These are phyloP conservation scores for Russula griseocarnosa DNA, from an alignment of 768 basidiomycete species.

Conservation along the genomic window DNA sequence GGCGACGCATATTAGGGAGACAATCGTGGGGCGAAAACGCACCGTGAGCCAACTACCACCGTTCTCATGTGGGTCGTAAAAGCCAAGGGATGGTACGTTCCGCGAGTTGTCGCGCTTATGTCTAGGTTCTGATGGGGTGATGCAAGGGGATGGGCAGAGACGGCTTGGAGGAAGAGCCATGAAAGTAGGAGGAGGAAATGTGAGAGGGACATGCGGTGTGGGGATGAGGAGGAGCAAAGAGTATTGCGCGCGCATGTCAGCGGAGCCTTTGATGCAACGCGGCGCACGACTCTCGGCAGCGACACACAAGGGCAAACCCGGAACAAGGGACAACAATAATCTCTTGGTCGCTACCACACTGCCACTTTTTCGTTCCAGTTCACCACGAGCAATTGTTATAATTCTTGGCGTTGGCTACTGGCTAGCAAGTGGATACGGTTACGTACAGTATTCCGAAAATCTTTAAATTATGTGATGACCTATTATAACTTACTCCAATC, in stretches of 20 bases:
- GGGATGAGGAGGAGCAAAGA: constrained; percentile 1
- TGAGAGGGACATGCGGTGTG: constrained; percentile 31
- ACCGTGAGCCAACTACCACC: constrained; percentile 76
- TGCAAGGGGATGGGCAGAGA: constrained; percentile 10
- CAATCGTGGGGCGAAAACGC: constrained; percentile 31
- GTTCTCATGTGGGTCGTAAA: constrained; percentile 48
- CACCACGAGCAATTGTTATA: too few species aligned
- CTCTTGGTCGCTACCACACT: background rate
- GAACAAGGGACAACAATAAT: background rate
- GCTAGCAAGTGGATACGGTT: background rate
- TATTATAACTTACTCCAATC: too few species aligned
- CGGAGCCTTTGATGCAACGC: background rate
- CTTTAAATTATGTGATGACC: background rate
- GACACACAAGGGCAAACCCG: background rate
- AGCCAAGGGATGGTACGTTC: constrained; percentile 48
- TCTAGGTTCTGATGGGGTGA: constrained; percentile 27
- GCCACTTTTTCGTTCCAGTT: background rate
- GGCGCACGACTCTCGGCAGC: background rate
- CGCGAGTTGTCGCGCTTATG: constrained; percentile 32
- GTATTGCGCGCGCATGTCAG: background rate
- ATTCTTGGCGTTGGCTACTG: background rate
- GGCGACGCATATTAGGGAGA: background rate
- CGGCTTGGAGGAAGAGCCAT: constrained; percentile 30
- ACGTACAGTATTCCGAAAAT: background rate
- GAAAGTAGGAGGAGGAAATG: constrained; percentile 36